These are phyloP conservation scores for Lindgomyces ingoldianus DNA, from an alignment of 495 filamentous ascomycete genomes.

Conservation along the genomic window DNA sequence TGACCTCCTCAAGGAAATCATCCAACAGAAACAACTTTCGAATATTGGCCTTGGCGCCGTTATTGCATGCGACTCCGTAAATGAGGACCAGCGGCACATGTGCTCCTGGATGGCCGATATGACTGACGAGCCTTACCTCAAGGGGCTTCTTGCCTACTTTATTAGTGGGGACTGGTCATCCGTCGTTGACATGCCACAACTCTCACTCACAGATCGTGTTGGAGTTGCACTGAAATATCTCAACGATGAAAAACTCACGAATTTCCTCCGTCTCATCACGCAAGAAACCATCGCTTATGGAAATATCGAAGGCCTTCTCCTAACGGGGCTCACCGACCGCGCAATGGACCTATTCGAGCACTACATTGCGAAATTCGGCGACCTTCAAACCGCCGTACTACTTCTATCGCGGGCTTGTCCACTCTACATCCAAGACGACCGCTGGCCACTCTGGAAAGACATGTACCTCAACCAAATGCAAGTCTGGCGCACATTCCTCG, in stretches of 20 bases:
- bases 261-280: conserved; percentile 67
- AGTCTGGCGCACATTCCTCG: conserved; percentile 64
- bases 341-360: conserved; percentile 82
- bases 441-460: conserved; percentile 76
- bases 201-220: conserved; percentile 82
- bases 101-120: conserved; percentile 63
- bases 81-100: conserved; percentile 47
- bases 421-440: conserved; percentile 74
- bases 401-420: conserved; percentile 80
- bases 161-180: conserved; percentile 83
- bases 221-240: conserved; percentile 85
- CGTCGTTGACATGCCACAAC: conserved; percentile 76
- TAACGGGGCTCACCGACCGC: conserved; percentile 79
- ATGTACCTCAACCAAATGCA: conserved; percentile 83
- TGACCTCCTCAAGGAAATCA: conserved; percentile 42
- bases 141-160: conserved; percentile 89
- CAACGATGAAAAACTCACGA: conserved; percentile 70
- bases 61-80: conserved; percentile 56
- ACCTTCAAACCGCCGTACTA: conserved; percentile 86
- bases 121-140: conserved; percentile 78
- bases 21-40: conserved; percentile 40
- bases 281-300: conserved; percentile 67
- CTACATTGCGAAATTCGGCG: conserved; percentile 82
- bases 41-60: conserved; percentile 53
- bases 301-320: conserved; percentile 82